Base-by-base conservation (phyloP, 2,329 filamentous ascomycete genomes). In the Drechslera avenae region DNA sequence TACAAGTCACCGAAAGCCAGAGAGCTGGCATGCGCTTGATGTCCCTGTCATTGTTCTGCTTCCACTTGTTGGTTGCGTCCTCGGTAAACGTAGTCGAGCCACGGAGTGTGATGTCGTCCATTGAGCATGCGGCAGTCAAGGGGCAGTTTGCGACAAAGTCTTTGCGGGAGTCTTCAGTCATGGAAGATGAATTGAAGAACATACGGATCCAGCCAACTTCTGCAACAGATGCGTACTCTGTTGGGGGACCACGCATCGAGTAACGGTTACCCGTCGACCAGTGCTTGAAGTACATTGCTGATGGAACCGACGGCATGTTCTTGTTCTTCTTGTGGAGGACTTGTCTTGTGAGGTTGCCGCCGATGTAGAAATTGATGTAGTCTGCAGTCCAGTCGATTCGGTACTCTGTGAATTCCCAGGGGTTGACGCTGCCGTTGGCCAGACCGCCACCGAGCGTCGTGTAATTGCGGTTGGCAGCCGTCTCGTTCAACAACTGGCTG, bases 141-240 rank as follows among this genome's bases (percentile, higher is more conserved):
- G 50, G 50, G 26, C 50, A 52, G 26, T 39, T 40, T 6, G 39
- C 39, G 23, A 44, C 39, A 16, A 52, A 52, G 31, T 52, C 45
- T 17, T 49, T 39, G 10, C 45, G 50, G 34, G 50, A 30, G 36
- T 44, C 45, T 26, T 35, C 45, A 14, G 16, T 76, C 63, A 71
- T 75, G 6, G 70, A 56, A 1, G 78, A 79, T 0, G 77, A 77
- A 55, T 81, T 81, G 71, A 81, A 81, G 59, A 81, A 81, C 21
- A 76, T 65, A n/a, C 78, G 73, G 8, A 76, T 71, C 75, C 76
- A 81, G 6, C 68, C 75, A 26, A 81, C 60, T 18, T 75, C 75
- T 4, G 78, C 78, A 16, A 67, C 59, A 2, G 76, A 73, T n/a
- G 60, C 63, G 67, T 68, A 13, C 33, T 39, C 2, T 26, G 32